Percentiles rank a stretch among this genome's conserved stretches.
These are phyloP conservation scores for Phytophthora pluvialis DNA, from an alignment of 352 stramenopile species.

Conservation along the genomic window DNA sequence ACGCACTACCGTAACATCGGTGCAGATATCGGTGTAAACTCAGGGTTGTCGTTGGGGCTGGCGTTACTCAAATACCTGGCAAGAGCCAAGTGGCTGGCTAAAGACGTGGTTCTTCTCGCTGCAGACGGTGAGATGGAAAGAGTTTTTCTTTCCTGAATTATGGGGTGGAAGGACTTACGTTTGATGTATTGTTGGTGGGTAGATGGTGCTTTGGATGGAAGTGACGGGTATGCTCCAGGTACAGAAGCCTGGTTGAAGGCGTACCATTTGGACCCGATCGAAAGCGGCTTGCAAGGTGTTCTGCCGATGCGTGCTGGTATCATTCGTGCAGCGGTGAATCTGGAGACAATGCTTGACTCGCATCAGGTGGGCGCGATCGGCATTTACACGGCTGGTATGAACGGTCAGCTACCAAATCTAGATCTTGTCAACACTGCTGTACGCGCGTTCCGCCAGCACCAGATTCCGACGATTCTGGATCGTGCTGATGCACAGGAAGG, in stretches of 20 bases:
- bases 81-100: conserved; percentile 77
- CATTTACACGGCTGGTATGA: conserved; percentile 74
- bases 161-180: not conserved
- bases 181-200: conserved; percentile 6
- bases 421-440: conserved; percentile 88
- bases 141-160: not conserved
- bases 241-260: conserved; percentile 77
- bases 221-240: conserved; percentile 61
- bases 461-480: conserved; percentile 60
- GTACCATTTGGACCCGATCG: conserved; percentile 68
- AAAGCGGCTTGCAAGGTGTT: conserved; percentile 25
- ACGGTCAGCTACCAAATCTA: conserved; percentile 87
- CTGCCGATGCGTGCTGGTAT: conserved; percentile 76
- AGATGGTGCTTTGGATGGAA: conserved; percentile 72
- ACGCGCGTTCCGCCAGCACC: conserved; percentile 48
- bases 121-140: conserved; percentile 56
- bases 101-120: conserved; percentile 83
- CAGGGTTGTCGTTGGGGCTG: conserved; percentile 62
- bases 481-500: conserved; percentile 31
- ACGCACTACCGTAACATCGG: conserved; percentile 75
- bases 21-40: conserved; percentile 46
- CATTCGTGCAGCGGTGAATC: conserved; percentile 76
- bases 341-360: conserved; percentile 59
- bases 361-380: conserved; percentile 43
- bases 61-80: conserved; percentile 67